Conservation (phyloP, 1,284 basidiomycete genomes). For the Phylloporus gajari region DNA sequence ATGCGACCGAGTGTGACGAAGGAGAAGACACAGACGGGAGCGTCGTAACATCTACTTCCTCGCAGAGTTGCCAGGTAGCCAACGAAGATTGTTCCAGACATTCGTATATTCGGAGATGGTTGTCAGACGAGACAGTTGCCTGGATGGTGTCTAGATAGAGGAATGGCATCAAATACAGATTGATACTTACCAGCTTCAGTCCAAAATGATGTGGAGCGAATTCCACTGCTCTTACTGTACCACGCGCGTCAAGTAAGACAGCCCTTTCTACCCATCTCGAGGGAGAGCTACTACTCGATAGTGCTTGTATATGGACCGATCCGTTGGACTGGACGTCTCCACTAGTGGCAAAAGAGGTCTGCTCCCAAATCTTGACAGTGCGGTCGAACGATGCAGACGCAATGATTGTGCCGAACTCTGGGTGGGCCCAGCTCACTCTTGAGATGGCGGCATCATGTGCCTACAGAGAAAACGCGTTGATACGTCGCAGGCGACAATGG, state of each 20-base stretch:
- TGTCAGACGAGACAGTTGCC: constrained; percentile 90
- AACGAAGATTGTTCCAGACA: constrained; percentile 86
- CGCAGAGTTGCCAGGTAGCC: constrained; percentile 80
- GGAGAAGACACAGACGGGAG: constrained; percentile 60
- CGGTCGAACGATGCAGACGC: constrained; percentile 89
- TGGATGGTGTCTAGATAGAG: constrained; percentile 42
- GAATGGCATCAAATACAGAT: neutral
- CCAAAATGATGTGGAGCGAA: constrained; percentile 89
- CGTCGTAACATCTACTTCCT: constrained; percentile 80
- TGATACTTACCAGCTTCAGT: constrained; percentile 76
- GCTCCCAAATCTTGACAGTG: constrained; percentile 91
- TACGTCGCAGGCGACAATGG: constrained; percentile 7
- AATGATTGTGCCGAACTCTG: constrained; percentile 86
- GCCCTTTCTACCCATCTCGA: constrained; percentile 82
- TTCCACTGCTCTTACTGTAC: constrained; percentile 84
- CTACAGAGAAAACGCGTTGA: constrained; percentile 50
- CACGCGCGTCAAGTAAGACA: constrained; percentile 83
- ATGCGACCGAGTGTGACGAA: constrained; percentile 59
- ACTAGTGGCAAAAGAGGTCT: constrained; percentile 53
- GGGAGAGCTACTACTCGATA: constrained; percentile 43
- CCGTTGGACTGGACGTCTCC: constrained; percentile 47
- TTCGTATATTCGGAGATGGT: constrained; percentile 87
- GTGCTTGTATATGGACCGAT: constrained; percentile 30
- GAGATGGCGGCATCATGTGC: constrained; percentile 90
- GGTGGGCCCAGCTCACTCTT: constrained; percentile 88